Evolutionary conservation across 257 asterid species (phyloP).

Genomic region (Mentha longifolia): DNA sequence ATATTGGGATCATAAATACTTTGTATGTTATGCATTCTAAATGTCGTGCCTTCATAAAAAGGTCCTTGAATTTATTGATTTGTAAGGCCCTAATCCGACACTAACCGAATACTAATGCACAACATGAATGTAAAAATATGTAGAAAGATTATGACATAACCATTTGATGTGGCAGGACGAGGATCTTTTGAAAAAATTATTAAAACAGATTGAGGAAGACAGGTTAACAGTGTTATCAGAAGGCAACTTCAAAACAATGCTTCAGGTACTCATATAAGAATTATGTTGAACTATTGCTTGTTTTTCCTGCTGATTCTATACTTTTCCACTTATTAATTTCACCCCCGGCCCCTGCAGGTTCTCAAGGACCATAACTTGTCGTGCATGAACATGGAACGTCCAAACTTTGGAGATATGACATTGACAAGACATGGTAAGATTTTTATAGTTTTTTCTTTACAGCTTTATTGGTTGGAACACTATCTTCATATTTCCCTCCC

Average conservation of each 20-base stretch:
- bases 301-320: not conserved
- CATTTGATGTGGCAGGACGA: conserved; percentile 64
- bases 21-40: no score
- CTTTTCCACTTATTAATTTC: conserved; percentile 1
- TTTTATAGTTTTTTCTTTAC: no score
- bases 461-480: not conserved
- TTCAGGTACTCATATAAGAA: conserved; percentile 15
- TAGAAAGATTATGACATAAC: conserved; percentile 4
- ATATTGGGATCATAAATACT: no score
- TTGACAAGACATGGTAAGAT: conserved; percentile 63
- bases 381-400: conserved; percentile 63
- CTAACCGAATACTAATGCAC: not conserved
- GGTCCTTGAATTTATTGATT: no score
- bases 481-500: not conserved
- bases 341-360: conserved; percentile 61
- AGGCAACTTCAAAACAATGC: conserved; percentile 71
- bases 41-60: no score
- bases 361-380: conserved; percentile 66
- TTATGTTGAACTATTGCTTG: not conserved
- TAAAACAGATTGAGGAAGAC: conserved; percentile 81
- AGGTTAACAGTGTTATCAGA: conserved; percentile 68
- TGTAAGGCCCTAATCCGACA: not conserved
- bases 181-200: conserved; percentile 56
- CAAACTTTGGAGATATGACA: conserved; percentile 64
- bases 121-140: not conserved